Percentiles rank a stretch among this genome's conserved stretches.
Conservation (phyloP, 2,329 filamentous ascomycete species). For the Tolypocladium inflatum region DNA sequence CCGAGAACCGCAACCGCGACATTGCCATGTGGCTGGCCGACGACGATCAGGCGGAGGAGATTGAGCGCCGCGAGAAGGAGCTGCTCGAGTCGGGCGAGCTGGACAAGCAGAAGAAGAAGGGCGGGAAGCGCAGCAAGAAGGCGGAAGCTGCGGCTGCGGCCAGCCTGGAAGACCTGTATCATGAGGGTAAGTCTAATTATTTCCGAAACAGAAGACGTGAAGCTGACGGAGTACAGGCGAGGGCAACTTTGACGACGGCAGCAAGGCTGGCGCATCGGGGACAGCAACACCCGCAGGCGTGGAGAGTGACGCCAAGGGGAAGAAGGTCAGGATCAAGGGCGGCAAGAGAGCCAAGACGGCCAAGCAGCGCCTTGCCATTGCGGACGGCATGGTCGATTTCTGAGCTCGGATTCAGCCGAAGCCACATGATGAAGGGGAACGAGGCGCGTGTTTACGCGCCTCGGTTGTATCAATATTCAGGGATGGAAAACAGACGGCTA, state of each 20-base stretch:
- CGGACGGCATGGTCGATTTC: constrained; percentile 41
- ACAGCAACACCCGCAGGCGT: constrained; percentile 63
- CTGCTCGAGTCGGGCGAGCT: constrained; percentile 62
- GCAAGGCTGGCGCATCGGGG: constrained; percentile 60
- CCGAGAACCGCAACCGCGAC: constrained; percentile 92
- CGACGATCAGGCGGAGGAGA: constrained; percentile 88
- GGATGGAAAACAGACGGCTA: background rate
- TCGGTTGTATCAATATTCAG: constrained; percentile 4
- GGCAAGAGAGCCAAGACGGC: constrained; percentile 54
- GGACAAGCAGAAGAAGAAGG: constrained; percentile 56
- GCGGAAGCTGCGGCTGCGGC: constrained; percentile 34
- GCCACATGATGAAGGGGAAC: background rate
- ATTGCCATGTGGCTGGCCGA: constrained; percentile 99
- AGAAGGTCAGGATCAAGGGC: constrained; percentile 48
- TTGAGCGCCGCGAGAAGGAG: constrained; percentile 88
- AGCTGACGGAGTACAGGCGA: constrained; percentile 54
- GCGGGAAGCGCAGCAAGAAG: constrained; percentile 46
- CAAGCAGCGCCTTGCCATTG: constrained; percentile 59
- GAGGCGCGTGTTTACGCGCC: background rate
- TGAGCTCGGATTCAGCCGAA: constrained; percentile 5
- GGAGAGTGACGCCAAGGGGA: constrained; percentile 41
- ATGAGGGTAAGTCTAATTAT: constrained; percentile 67
- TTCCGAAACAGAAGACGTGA: no score
- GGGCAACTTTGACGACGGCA: constrained; percentile 86
- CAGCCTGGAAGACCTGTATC: constrained; percentile 95